Conservation (phyloP, 2,329 filamentous ascomycete genomes). For the Penicillium sp. region DNA sequence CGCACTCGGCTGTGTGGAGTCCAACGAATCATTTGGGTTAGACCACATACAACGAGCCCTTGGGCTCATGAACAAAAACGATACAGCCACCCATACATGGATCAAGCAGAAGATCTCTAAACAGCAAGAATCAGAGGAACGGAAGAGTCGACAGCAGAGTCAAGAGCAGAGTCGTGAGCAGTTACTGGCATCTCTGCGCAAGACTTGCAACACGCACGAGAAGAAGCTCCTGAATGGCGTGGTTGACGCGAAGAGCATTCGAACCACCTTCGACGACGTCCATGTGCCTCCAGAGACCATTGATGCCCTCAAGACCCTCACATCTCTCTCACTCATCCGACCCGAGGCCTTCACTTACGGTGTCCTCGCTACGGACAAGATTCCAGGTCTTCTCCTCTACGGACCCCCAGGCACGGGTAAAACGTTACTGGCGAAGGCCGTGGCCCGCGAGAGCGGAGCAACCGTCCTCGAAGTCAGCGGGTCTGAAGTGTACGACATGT, state of each 20-base stretch:
- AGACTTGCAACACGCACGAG: slow-evolving; percentile 73
- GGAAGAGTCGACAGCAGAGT: slow-evolving; percentile 37
- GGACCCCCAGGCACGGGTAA: slow-evolving; percentile 75
- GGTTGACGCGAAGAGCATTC: slow-evolving; percentile 77
- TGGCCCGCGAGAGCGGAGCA: slow-evolving; percentile 67
- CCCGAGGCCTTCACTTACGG: slow-evolving; percentile 97
- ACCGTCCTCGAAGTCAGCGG: slow-evolving; percentile 81
- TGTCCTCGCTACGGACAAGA: slow-evolving; percentile 85
- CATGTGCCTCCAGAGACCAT: slow-evolving; percentile 81
- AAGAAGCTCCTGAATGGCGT: slow-evolving; percentile 80
- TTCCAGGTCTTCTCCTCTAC: slow-evolving; percentile 85
- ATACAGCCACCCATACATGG: slow-evolving; percentile 41
- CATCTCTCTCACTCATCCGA: slow-evolving; percentile 79
- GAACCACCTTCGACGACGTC: slow-evolving; percentile 84
- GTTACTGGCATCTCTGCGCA: slow-evolving; percentile 53
- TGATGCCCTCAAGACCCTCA: slow-evolving; percentile 84
- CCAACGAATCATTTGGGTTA: slow-evolving; percentile 44
- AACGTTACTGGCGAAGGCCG: slow-evolving; percentile 63
- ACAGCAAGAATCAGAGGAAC: slow-evolving; percentile 32
- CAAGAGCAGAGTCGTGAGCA: slow-evolving; percentile 38
- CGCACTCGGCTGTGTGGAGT: slow-evolving; percentile 52
- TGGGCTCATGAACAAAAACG: slow-evolving; percentile 44
- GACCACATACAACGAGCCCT: slow-evolving; percentile 40
- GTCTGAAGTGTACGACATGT: slow-evolving; percentile 93
- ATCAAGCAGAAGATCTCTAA: slow-evolving; percentile 37